These are phyloP conservation scores for Yarrowia sp. DNA, from an alignment of 805 yeast species.

Conservation along the genomic window DNA sequence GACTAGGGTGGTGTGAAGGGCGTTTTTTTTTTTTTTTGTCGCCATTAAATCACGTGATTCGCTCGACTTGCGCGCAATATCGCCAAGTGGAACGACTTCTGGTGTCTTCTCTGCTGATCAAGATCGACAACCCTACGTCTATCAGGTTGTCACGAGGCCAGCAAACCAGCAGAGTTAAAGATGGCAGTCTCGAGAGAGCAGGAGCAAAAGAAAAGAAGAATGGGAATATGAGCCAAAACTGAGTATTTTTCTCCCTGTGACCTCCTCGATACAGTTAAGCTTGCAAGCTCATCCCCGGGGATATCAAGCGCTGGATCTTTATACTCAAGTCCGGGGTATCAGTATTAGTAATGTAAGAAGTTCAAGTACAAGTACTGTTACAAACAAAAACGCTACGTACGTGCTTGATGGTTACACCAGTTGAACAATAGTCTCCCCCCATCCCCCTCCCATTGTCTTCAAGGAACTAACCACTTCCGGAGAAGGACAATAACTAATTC, in stretches of 20 bases:
- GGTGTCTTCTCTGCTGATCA: background rate
- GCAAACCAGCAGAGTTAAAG: background rate
- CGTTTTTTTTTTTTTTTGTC: too few relatives aligned
- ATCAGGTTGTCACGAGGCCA: background rate
- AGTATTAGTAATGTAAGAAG: too few relatives aligned
- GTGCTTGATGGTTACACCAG: too few relatives aligned
- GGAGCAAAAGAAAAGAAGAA: background rate
- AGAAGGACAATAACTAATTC: background rate
- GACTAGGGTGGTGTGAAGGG: background rate
- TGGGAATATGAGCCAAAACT: background rate
- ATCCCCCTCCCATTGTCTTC: too few relatives aligned
- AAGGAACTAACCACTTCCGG: background rate
- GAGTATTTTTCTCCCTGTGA: background rate
- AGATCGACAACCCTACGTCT: background rate
- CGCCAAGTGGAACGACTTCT: background rate
- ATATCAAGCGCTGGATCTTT: background rate
- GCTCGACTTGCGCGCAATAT: too few relatives aligned
- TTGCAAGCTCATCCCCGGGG: constrained; percentile 4
- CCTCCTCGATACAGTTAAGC: constrained; percentile 11
- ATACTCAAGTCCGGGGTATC: background rate
- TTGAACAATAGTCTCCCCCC: too few relatives aligned
- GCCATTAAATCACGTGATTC: too few relatives aligned
- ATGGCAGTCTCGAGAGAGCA: too few relatives aligned
- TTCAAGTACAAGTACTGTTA: too few relatives aligned
- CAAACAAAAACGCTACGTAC: too few relatives aligned